Evolutionary conservation across 2,329 filamentous ascomycete genomes (phyloP).

Genomic region (Sarocladium kiliense): DNA sequence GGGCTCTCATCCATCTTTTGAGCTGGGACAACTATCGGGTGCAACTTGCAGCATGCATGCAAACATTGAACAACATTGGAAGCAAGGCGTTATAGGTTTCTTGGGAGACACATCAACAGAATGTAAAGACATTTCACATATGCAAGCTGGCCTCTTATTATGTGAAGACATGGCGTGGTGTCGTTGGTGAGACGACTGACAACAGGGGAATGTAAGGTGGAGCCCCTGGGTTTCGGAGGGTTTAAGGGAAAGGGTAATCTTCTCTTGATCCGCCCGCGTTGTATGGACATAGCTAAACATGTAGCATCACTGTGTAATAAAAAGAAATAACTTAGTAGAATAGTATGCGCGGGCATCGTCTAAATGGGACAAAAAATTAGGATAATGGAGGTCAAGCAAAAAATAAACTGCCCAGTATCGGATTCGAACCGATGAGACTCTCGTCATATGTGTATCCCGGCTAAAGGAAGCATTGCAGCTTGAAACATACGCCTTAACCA

Average conservation of each 20-base stretch:
- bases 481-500: conserved; percentile 9
- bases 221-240: not conserved
- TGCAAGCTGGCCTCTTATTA: not conserved
- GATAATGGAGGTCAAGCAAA: not conserved
- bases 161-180: not conserved
- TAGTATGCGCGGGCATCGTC: not conserved
- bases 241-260: not conserved
- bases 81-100: conserved; percentile 2
- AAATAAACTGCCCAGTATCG: conserved; percentile 6
- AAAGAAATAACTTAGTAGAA: not conserved
- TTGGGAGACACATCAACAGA: not conserved
- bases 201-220: not conserved
- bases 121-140: not conserved
- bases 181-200: not conserved
- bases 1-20: not conserved
- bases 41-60: not conserved
- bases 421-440: conserved; percentile 8
- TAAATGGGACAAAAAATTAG: not conserved
- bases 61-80: not conserved
- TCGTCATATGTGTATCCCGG: conserved; percentile 8
- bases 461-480: conserved; percentile 2
- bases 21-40: not conserved
- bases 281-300: not conserved
- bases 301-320: not conserved
- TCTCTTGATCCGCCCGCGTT: not conserved